Evolutionary conservation across 352 stramenopile genomes (phyloP).

Genomic region (Phytophthora ohioensis): DNA sequence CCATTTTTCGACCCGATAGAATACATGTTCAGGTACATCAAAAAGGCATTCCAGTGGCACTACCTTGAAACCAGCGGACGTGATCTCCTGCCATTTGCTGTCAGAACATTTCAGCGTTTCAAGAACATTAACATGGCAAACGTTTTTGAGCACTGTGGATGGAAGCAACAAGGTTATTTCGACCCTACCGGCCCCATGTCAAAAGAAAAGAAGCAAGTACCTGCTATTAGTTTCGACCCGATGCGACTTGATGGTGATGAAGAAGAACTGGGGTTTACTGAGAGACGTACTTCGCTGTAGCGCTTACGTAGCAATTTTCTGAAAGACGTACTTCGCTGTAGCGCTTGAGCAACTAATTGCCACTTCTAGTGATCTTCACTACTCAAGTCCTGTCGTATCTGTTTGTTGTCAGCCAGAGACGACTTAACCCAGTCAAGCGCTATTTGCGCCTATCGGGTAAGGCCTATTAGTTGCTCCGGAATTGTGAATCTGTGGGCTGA

Average conservation of each 20-base stretch:
- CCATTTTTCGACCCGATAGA: constrained; percentile 51
- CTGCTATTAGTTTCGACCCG: background rate
- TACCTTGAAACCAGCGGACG: constrained; percentile 15
- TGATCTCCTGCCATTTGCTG: constrained; percentile 9
- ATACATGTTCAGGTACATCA: constrained; percentile 37
- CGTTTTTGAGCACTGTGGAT: constrained; percentile 27
- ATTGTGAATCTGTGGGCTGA: background rate
- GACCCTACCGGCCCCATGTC: constrained; percentile 15
- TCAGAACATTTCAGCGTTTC: constrained; percentile 20
- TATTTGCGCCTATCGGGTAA: constrained; percentile 5
- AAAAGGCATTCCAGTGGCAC: constrained; percentile 22
- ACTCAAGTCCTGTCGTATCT: background rate
- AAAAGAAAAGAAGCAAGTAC: background rate
- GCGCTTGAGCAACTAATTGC: too few species aligned
- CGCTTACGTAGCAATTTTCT: too few species aligned
- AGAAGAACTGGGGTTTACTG: background rate
- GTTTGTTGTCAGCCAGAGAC: background rate
- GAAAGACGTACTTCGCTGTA: too few species aligned
- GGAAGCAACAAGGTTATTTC: constrained; percentile 18
- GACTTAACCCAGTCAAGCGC: constrained; percentile 18
- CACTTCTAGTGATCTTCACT: background rate
- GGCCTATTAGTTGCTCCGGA: background rate
- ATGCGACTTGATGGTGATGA: background rate
- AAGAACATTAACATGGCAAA: constrained; percentile 12
- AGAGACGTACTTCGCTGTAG: too few species aligned